Base-by-base conservation (phyloP, 2,329 filamentous ascomycete species). In the Penicillium sp. region DNA sequence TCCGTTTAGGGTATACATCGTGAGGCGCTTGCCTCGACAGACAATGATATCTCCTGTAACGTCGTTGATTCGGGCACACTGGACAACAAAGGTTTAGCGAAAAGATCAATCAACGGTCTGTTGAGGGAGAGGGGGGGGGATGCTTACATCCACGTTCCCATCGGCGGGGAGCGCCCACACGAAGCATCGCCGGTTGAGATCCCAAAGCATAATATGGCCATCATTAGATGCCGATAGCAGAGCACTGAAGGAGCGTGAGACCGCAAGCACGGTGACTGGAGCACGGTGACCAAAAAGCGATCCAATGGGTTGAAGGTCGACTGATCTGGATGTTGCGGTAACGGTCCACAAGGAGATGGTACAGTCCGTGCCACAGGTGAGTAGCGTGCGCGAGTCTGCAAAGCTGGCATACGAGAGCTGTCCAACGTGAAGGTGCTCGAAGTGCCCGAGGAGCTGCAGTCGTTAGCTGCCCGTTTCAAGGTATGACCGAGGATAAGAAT, bases 351-450 rank as follows among this genome's bases (percentile, higher is more conserved):
- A 82, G 0, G 87, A 89, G 4, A 98, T 79, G 0, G 93, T 90
- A 56, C 91, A 95, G 57, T 98, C 93, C 33, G 87, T 85, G 17
- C 93, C 93, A 0, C 89, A 87, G 0, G 93, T 97, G 48, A 98
- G 83, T 14, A 98, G 76, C 0, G 88, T 95, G 56, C 86, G 87
- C 11, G 88, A 91, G 62, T 96, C 91, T 1, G 87, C 87, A 60
- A 97, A 93, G 9, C 84, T 74, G 1, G 87, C 83, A 39, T 82
- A 83, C 0, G 89, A 91, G 18, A 98, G 78, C 60, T 95, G 89
- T 4, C 90, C 89, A 41, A 91, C 84, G 61, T 98, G 93, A 2
- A 96, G 74, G 59, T 97, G 94, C 64, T 98, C 93, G 59, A 91
- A 95, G 13, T 96, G 76, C 0, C 91, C 91, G 23, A 94, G 80